phyloP scores from a whole-genome alignment of 352 stramenopile species.

The Phytophthora capsici region DNA sequence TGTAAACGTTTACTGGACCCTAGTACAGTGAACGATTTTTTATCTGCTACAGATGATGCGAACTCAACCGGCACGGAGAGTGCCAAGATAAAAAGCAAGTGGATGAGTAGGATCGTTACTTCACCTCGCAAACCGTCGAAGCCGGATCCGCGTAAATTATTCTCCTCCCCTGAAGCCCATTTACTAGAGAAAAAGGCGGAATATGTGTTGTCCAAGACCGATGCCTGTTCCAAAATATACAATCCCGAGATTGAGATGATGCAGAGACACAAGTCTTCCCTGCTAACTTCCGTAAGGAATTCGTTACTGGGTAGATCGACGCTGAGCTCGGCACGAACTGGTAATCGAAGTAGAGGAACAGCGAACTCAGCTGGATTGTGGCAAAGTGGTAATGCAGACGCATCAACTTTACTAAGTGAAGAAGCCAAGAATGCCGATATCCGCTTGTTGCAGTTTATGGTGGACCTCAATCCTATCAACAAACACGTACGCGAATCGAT shows the following conservation, averaged over 20 bases:
- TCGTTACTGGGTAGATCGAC: not conserved
- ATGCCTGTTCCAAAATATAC: conserved; percentile 42
- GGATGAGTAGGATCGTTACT: not conserved
- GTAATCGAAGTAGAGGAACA: conserved; percentile 42
- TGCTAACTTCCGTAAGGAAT: conserved; percentile 38
- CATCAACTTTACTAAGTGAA: not conserved
- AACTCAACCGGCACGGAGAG: too few species aligned
- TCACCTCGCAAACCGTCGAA: conserved; percentile 7
- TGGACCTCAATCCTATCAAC: conserved; percentile 60
- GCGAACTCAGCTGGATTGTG: conserved; percentile 33
- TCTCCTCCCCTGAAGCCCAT: conserved; percentile 45
- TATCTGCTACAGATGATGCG: too few species aligned
- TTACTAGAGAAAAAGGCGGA: conserved; percentile 60
- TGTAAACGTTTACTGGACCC: conserved; percentile 28
- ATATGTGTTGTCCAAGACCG: conserved; percentile 52
- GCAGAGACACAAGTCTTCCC: conserved; percentile 11
- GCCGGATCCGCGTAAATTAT: conserved; percentile 37
- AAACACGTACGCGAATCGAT: conserved; percentile 47
- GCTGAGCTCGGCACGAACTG: conserved; percentile 2
- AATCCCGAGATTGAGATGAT: conserved; percentile 6
- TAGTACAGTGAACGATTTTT: too few species aligned
- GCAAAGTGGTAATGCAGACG: conserved; percentile 14
- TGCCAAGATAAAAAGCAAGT: too few species aligned
- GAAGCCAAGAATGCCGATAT: conserved; percentile 8
- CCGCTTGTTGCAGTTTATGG: conserved; percentile 45